Conservation (phyloP, 192 early-diverging fungal species). For the Mortierella alpina region DNA sequence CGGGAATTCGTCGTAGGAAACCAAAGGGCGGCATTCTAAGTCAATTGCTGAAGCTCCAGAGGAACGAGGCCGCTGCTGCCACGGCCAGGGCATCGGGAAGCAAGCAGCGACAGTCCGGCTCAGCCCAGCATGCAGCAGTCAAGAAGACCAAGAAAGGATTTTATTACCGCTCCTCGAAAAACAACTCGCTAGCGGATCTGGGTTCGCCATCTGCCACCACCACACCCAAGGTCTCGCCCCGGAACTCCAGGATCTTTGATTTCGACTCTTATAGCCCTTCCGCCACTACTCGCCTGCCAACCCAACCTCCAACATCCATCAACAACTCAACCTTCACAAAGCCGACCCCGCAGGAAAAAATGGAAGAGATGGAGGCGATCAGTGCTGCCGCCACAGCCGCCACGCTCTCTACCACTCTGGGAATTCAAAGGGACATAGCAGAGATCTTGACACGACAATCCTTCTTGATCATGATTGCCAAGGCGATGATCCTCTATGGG, state of each 20-base stretch:
- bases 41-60: slow-evolving; percentile 33
- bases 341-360: slow-evolving; percentile 10
- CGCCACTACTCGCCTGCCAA: slow-evolving; percentile 22
- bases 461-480: slow-evolving; percentile 71
- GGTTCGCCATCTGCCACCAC: slow-evolving; percentile 27
- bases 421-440: slow-evolving; percentile 63
- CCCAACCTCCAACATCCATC: slow-evolving; percentile 27
- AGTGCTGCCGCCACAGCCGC: slow-evolving; percentile 29
- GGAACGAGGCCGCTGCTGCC: slow-evolving; percentile 36
- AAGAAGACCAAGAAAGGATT: slow-evolving; percentile 43
- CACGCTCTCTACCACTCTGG: slow-evolving; percentile 18
- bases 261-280: neutral
- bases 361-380: slow-evolving; percentile 48
- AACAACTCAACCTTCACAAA: slow-evolving; percentile 16
- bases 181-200: slow-evolving; percentile 35
- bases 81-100: slow-evolving; percentile 7
- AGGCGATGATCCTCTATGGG: slow-evolving; percentile 75
- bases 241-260: slow-evolving; percentile 42
- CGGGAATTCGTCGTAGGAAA: slow-evolving; percentile 36
- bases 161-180: slow-evolving; percentile 42
- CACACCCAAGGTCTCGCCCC: slow-evolving; percentile 32
- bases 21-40: slow-evolving; percentile 45
- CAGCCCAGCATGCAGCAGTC: slow-evolving; percentile 24
- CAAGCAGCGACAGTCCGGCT: neutral
- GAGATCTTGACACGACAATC: slow-evolving; percentile 77